phyloP scores from a whole-genome alignment of 2,329 filamentous ascomycete species.

The Rosellinia necatrix region DNA sequence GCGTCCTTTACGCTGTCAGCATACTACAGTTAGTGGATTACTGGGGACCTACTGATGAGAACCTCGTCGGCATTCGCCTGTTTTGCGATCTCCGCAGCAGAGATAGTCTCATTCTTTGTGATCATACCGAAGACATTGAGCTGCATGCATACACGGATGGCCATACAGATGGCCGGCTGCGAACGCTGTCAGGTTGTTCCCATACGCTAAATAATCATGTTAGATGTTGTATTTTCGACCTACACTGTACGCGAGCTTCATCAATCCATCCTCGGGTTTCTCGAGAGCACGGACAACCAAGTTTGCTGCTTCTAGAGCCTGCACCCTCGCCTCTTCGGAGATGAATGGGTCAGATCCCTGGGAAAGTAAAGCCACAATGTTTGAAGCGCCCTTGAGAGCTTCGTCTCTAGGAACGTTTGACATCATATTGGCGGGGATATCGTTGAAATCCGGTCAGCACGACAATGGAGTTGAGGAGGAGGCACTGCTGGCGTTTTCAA shows the following conservation, averaged over 20 bases:
- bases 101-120: not conserved
- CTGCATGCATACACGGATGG: conserved; percentile 18
- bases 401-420: conserved; percentile 6
- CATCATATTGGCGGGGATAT: not conserved
- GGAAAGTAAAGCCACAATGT: conserved; percentile 8
- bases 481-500: not conserved
- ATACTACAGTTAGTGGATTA: not conserved
- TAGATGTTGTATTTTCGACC: not conserved
- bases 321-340: conserved; percentile 12
- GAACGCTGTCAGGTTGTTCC: not conserved
- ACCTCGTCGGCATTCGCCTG: conserved; percentile 9
- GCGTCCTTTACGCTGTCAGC: conserved; percentile 18
- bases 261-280: conserved; percentile 18
- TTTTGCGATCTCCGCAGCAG: conserved; percentile 7
- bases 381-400: conserved; percentile 4
- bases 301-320: conserved; percentile 6
- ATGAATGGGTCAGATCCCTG: conserved; percentile 7
- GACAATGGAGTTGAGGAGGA: not conserved
- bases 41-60: conserved; percentile 18
- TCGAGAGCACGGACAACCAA: conserved; percentile 2
- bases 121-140: conserved; percentile 16
- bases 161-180: conserved; percentile 10
- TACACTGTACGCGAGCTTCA: conserved; percentile 17
- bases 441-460: not conserved
- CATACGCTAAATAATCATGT: not conserved